These are phyloP conservation scores for Inga leiocalycina DNA, from an alignment of 306 rosid genomes.

Conservation along the genomic window DNA sequence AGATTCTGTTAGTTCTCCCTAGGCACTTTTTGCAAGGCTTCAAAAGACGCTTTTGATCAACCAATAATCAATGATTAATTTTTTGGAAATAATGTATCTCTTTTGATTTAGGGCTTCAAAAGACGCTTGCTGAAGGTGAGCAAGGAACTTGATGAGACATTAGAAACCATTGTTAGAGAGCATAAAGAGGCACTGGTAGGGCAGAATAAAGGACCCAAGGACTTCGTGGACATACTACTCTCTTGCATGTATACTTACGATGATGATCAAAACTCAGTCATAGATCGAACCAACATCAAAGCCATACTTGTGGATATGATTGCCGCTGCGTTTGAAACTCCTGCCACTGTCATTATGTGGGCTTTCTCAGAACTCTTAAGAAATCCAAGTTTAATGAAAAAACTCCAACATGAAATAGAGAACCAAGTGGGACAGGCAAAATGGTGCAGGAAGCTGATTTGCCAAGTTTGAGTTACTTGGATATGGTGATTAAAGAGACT, in stretches of 20 bases:
- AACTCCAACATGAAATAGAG: conserved; percentile 48
- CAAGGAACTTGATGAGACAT: conserved; percentile 30
- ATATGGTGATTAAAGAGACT: conserved; percentile 50
- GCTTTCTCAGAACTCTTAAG: conserved; percentile 45
- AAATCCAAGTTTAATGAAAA: conserved; percentile 46
- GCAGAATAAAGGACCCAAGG: neutral
- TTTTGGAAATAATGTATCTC: neutral
- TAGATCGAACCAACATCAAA: conserved; percentile 46
- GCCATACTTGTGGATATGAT: conserved; percentile 45
- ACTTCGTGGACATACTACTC: conserved; percentile 41
- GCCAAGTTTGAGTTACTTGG: conserved; percentile 34
- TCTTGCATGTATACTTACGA: conserved; percentile 36
- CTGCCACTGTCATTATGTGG: conserved; percentile 40
- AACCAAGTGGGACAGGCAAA: conserved; percentile 26
- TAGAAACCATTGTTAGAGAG: conserved; percentile 40
- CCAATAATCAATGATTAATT: neutral
- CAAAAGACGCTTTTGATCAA: no score
- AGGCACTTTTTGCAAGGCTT: no score
- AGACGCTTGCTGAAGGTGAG: conserved; percentile 29
- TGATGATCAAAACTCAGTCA: conserved; percentile 11
- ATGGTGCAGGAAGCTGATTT: conserved; percentile 47
- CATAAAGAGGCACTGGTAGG: conserved; percentile 20
- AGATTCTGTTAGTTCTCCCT: no score
- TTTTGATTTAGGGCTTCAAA: conserved; percentile 32
- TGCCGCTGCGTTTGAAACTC: conserved; percentile 30